Percentiles rank a stretch among this genome's conserved stretches.
Conservation (phyloP, 352 stramenopile species). For the Blastocystis sp. region DNA sequence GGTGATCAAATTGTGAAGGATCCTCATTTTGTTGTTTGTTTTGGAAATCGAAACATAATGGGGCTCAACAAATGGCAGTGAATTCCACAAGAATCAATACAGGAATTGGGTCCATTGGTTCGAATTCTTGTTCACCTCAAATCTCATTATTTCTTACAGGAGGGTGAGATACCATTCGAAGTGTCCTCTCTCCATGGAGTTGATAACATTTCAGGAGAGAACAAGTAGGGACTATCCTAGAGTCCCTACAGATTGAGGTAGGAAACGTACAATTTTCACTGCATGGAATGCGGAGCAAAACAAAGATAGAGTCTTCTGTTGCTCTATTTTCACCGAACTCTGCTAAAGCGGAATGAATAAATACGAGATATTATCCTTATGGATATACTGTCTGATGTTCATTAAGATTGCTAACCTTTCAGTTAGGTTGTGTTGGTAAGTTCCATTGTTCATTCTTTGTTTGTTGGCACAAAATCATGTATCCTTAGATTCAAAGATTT, state of each 20-base stretch:
- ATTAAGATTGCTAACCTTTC: constrained; percentile 16
- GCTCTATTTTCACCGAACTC: constrained; percentile 42
- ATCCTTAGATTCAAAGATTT: background rate
- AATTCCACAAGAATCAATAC: background rate
- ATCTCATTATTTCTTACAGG: background rate
- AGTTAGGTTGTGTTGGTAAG: background rate
- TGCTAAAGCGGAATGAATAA: constrained; percentile 53
- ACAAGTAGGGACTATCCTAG: background rate
- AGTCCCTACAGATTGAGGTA: background rate
- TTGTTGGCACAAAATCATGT: constrained; percentile 5
- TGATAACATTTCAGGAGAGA: background rate
- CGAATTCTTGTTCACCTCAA: background rate
- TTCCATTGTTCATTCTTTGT: background rate
- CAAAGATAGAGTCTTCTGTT: constrained; percentile 21
- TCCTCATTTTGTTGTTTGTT: background rate
- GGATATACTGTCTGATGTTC: constrained; percentile 46
- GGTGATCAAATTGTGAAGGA: background rate
- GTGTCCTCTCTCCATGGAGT: background rate
- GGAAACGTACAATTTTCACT: no score
- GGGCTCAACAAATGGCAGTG: background rate
- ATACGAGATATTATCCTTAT: constrained; percentile 60
- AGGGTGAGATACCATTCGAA: background rate
- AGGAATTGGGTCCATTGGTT: background rate
- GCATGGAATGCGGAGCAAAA: constrained; percentile 17
- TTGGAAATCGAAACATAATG: background rate